Base-by-base conservation (phyloP, 1,139 yeast species). In the Hanseniaspora uvarum region DNA sequence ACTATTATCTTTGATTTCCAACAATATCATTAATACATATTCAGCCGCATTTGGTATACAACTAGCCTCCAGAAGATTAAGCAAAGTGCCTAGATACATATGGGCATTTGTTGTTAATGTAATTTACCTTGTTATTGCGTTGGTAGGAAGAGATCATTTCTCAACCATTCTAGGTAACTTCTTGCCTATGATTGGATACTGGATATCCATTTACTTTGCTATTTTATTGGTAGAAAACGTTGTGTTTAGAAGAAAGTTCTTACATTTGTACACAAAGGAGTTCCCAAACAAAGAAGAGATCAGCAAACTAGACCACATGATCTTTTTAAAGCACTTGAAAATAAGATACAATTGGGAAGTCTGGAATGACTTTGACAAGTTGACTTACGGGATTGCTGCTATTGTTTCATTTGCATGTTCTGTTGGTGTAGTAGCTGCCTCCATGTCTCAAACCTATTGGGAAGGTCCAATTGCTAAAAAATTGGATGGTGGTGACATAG, bases 131-230 rank as follows among this genome's bases (percentile, higher is more conserved):
- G 80, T 83, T 1, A 76, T 84, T 65, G 83, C 92, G 1, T 64
- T 83, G 53, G 92, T 80, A 12, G 96, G 96, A 11, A 76, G 86
- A 62, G 72, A 84, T 66, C 79, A 81, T 61, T 84, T 88, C 65
- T 75, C 88, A 46, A 74, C 80, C 4, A 86, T 87, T 58, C 72
- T 88, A 63, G 80, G 88, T n/a, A 88, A 87, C 63, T 88, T 88
- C 70, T 72, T 88, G 60, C 96, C 96, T 10, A 87, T 88, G 96
- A 79, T 88, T 57, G 95, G 95, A 0, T 88, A 88, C 69, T 88
- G 96, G 96, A 78, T 86, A 53, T 80, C 92, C 53, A 86, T 88
- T 71, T 88, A 87, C 67, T 79, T 84, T 62, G 77, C 79, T 28
- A 68, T 87, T 53, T 68, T 87, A 46, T 58, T 86, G 2, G 89